A percentile compares a stretch with the other conserved stretches of the same genome.
These are phyloP conservation scores for Fusarium metavorans DNA, from an alignment of 2,329 filamentous ascomycete genomes.

Conservation along the genomic window DNA sequence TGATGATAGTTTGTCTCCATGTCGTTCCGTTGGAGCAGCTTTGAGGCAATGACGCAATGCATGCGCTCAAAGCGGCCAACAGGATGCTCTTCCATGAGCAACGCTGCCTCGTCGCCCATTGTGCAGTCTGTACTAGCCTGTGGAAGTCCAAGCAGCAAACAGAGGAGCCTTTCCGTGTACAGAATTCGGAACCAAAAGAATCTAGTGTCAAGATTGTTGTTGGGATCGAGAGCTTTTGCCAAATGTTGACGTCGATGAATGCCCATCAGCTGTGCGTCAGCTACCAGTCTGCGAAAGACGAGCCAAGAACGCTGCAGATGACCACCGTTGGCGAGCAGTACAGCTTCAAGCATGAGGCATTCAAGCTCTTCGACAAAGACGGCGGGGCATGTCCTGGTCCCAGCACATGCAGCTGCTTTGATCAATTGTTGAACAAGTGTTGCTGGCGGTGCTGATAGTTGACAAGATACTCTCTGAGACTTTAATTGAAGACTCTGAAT, in stretches of 20 bases:
- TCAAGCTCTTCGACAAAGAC: neutral
- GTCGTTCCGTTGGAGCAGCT: neutral
- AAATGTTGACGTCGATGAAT: conserved; percentile 22
- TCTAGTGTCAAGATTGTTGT: neutral
- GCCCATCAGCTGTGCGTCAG: conserved; percentile 57
- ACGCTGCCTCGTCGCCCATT: neutral
- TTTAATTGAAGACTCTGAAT: neutral
- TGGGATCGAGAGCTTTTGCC: neutral
- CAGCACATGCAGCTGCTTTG: neutral
- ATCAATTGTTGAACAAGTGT: neutral
- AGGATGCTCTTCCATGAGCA: neutral
- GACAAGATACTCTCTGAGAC: neutral
- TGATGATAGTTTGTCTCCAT: neutral
- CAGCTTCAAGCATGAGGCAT: neutral
- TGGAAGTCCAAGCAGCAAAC: neutral
- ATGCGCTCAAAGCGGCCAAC: neutral
- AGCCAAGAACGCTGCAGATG: conserved; percentile 66
- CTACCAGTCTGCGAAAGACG: conserved; percentile 59
- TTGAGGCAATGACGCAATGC: neutral
- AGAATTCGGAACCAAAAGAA: conserved; percentile 1
- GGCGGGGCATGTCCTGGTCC: neutral
- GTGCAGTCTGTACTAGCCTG: neutral
- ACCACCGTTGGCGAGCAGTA: conserved; percentile 62
- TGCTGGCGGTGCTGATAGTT: neutral
- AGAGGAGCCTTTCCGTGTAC: neutral